phyloP scores from a whole-genome alignment of 164 flowering plant species.

The Vitis labrusca region DNA sequence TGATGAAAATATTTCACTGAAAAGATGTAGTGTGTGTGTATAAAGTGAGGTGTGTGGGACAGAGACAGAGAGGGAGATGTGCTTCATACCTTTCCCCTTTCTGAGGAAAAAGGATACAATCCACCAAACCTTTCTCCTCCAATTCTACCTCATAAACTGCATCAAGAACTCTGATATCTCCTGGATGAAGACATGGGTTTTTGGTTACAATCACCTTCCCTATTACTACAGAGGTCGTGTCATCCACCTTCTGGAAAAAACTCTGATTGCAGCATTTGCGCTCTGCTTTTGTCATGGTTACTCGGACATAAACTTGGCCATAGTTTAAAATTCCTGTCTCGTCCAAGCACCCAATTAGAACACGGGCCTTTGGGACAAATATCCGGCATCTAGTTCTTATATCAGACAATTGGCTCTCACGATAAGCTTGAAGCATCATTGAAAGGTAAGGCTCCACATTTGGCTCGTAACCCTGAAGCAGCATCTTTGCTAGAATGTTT shows the following conservation, averaged over 20 bases:
- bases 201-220: slow-evolving; percentile 91
- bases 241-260: slow-evolving; percentile 60
- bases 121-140: slow-evolving; percentile 59
- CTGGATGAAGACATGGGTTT: slow-evolving; percentile 98
- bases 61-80: not conserved
- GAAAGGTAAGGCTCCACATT: slow-evolving; percentile 75
- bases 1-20: too few species aligned
- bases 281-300: slow-evolving; percentile 65
- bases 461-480: slow-evolving; percentile 76
- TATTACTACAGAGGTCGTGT: slow-evolving; percentile 46
- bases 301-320: slow-evolving; percentile 78
- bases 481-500: slow-evolving; percentile 54
- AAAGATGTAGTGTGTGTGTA: too few species aligned
- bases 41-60: too few species aligned
- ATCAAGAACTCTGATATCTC: slow-evolving; percentile 88
- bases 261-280: slow-evolving; percentile 29
- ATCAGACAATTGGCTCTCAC: slow-evolving; percentile 63
- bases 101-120: slow-evolving; percentile 87
- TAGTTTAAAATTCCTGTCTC: slow-evolving; percentile 73
- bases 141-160: slow-evolving; percentile 61
- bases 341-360: slow-evolving; percentile 87
- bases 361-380: slow-evolving; percentile 78
- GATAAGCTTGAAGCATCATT: slow-evolving; percentile 75
- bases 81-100: slow-evolving; percentile 72
- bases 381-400: slow-evolving; percentile 68